Base-by-base conservation (phyloP, 768 basidiomycete species). In the Rhodotorula paludigena region DNA sequence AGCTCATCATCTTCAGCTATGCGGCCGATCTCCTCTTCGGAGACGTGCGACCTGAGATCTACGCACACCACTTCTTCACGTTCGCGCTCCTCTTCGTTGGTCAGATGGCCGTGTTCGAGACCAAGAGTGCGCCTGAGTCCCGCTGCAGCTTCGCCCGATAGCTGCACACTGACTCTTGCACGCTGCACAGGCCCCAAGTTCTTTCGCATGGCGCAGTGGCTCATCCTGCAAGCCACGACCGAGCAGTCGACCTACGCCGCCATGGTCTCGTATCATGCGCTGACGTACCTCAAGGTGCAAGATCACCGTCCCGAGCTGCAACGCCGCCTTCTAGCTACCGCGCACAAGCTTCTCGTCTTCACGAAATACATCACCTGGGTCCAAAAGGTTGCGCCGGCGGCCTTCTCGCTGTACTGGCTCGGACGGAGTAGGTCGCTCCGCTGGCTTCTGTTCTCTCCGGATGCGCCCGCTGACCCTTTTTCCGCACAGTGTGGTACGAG, bases 321-420 rank as follows among this genome's bases (percentile, higher is more conserved):
- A 11, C 28, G 33, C 3, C 35, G n/a, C 12, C 48, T 48, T 4
- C 57, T 71, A n/a, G 1, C 0, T 1, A 10, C 18, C 20, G 44
- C 69, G 3, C 39, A 39, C 20, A 5, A 25, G 12, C 8, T 60
- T 6, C 28, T 71, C 1, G 3, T n/a, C 15, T 33, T 71, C 57
- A 60, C 69, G 7, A 47, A 36, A 33, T 48, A 16, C 21, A 38
- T 55, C 49, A 49, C 52, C 42, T 59, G 42, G 21, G 60, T 64
- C 14, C 69, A 66, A n/a, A 63, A 71, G 54, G 2, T 71, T 23
- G 25, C 60, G 3, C 69, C 69, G 20, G 57, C 57, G 2, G 69
- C 60, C 2, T 60, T 71, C 33, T 45, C 60, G n/a, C 33, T 66
- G 0, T 66, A 66, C 53, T 66, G 64, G 64, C 52, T 69, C 30